Evolutionary conservation across 495 filamentous ascomycete genomes (phyloP), one percentile per base, ranked within the genome.

Genomic region (Hyaloscypha variabilis): DNA sequence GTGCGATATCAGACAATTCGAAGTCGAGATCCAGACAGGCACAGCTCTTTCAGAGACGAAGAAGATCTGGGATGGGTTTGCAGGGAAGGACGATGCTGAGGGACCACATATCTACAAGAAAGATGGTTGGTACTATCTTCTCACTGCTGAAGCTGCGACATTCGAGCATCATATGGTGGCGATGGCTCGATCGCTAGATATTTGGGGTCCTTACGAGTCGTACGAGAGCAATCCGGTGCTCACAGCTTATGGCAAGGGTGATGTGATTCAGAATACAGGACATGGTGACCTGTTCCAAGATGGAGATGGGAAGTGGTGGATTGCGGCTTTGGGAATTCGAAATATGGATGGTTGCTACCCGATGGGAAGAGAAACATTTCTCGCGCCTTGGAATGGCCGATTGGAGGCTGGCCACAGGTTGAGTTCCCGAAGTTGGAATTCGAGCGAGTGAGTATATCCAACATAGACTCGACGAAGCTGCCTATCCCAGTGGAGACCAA

Each of bases 141-240:
- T 91, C 54, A 85, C 84, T 4, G 88, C 89, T 0, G 87, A 91
- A 76, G 87, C 85, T 1, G 88, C 87, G 21, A 90, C 87, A 0
- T 83, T 79, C 5, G 72, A 87, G 19, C 75, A 78, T 34, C 87
- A 89, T 68, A 77, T 79, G 72, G 79, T 79, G 66, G 84, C 68
- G 56, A 87, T 84, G 76, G 82, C 76, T 25, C 69, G 81, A 52
- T 74, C 85, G 59, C 65, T 70, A 77, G 70, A 67, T 25, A 70
- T 84, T 13, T 75, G 70, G 13, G 87, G 87, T 1, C 88, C 87
- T 0, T 89, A 83, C 69, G 82, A 85, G 60, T 74, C 67, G 46
- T 77, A 81, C 59, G 76, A 79, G 1, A 39, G 42, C 0, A 88
- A 88, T 59, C 86, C 86, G 0, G 70, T 88, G 6, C 67, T 87